Percentiles rank a stretch among this genome's conserved stretches.
Conservation (phyloP, 768 basidiomycete genomes). For the Amanita exitialis region DNA sequence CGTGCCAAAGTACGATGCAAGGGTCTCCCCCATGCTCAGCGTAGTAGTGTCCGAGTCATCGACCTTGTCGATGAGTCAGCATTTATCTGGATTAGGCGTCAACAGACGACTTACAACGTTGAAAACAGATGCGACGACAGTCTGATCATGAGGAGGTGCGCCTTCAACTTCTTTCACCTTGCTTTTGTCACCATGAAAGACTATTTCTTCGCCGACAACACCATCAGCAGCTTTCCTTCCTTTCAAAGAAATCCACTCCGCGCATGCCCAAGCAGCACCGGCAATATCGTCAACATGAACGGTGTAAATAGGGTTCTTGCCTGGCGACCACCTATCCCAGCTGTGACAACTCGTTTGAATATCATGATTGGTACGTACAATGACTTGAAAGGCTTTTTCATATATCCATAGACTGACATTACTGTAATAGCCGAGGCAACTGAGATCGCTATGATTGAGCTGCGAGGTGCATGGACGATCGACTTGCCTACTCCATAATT, state of each 20-base stretch:
- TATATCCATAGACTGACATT: slow-evolving; percentile 70
- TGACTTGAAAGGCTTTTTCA: slow-evolving; percentile 80
- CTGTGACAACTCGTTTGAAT: background rate
- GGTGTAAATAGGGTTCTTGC: slow-evolving; percentile 65
- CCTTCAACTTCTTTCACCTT: slow-evolving; percentile 57
- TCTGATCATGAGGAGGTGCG: slow-evolving; percentile 42
- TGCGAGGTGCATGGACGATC: background rate
- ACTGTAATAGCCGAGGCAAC: slow-evolving; percentile 67
- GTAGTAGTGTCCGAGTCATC: slow-evolving; percentile 71
- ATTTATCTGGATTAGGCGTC: background rate
- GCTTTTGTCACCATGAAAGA: slow-evolving; percentile 62
- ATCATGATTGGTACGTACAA: slow-evolving; percentile 36
- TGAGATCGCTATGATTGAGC: slow-evolving; percentile 17
- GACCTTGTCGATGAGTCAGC: slow-evolving; percentile 30
- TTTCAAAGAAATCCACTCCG: slow-evolving; percentile 59
- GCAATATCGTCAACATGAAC: slow-evolving; percentile 74
- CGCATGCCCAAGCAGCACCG: slow-evolving; percentile 67
- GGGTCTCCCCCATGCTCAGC: slow-evolving; percentile 51
- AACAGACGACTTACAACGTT: slow-evolving; percentile 45
- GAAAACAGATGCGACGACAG: slow-evolving; percentile 68
- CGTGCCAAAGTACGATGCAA: slow-evolving; percentile 68
- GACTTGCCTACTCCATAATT: slow-evolving; percentile 57
- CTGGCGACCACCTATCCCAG: slow-evolving; percentile 60
- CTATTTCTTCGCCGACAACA: slow-evolving; percentile 56
- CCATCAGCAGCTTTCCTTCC: slow-evolving; percentile 57